phyloP scores from a whole-genome alignment of 352 stramenopile species.

The Pythium phragmitis region DNA sequence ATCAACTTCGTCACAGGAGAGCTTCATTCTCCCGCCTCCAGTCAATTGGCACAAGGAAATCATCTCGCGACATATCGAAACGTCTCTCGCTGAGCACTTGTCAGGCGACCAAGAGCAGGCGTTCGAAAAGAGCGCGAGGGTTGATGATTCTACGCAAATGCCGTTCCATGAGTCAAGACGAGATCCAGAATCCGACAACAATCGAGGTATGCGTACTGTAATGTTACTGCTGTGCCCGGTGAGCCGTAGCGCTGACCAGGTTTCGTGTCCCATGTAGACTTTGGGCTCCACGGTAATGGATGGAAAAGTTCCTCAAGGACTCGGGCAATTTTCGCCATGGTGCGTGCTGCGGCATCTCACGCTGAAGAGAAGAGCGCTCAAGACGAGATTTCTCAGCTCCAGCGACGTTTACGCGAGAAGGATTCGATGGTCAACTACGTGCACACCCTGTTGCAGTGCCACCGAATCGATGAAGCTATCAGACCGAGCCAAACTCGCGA shows the following conservation, averaged over 20 bases:
- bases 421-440: conserved; percentile 1
- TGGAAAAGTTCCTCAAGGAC: conserved; percentile 2
- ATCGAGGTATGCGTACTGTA: background rate
- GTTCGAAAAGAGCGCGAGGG: background rate
- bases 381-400: background rate
- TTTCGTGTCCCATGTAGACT: background rate
- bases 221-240: too few relatives aligned
- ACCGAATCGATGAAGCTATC: conserved; percentile 1
- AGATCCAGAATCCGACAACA: background rate
- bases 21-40: conserved; percentile 6
- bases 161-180: background rate
- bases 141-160: background rate
- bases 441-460: conserved; percentile 6
- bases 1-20: conserved; percentile 3
- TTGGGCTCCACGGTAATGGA: background rate
- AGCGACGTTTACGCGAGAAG: background rate
- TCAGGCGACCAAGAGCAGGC: background rate
- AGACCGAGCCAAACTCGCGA: background rate
- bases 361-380: background rate
- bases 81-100: background rate
- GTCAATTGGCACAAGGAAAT: conserved; percentile 7
- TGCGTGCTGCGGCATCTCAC: background rate
- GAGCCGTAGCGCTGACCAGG: background rate
- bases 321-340: background rate
- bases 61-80: background rate